Evolutionary conservation across 768 basidiomycete species (phyloP), one percentile per base, ranked within the genome.

Genomic region (Suillus fuscotomentosus): DNA sequence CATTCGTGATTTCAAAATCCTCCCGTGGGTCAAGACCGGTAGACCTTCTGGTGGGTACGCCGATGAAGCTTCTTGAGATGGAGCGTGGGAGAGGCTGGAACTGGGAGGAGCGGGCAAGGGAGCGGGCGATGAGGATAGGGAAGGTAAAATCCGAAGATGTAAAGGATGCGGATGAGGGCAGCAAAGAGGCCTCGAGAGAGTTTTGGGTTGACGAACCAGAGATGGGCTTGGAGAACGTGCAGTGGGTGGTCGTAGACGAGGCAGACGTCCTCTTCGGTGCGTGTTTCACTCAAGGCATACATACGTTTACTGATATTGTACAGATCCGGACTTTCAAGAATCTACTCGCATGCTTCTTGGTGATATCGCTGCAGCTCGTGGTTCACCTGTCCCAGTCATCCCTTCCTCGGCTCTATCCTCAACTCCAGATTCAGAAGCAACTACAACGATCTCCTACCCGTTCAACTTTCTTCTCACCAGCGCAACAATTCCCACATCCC

Each of bases 171-270:
- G 78, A 80, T 56, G 39, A 24, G 27, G 27, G 15, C 0, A 27
- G 48, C 6, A 64, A 68, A 34, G 70, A 73, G 61, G 31, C 59
- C 24, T 60, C 39, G 47, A 71, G 71, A 24, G 73, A 74, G 75
- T 84, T 67, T 66, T 80, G 75, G 81, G 81, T 68, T 69, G 81
- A 81, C 24, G 78, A 82, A 54, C 82, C 86, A 5, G 82, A 88
- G 70, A 83, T 92, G 77, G 83, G 87, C 2, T 76, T 94, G 27
- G 82, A 82, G 60, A 83, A 86, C 57, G 79, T 96, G 1, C 93
- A 97, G 70, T 97, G 94, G 94, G 89, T 97, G 7, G 81, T 96
- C 3, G 79, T 97, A 1, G 95, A 97, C 66, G 95, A 97, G 72
- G 95, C 95, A 0, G 95, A 97, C 72, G 86, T 97, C 57, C 79